Base-by-base conservation (phyloP, 768 basidiomycete genomes). In the Lentinula lateritia region DNA sequence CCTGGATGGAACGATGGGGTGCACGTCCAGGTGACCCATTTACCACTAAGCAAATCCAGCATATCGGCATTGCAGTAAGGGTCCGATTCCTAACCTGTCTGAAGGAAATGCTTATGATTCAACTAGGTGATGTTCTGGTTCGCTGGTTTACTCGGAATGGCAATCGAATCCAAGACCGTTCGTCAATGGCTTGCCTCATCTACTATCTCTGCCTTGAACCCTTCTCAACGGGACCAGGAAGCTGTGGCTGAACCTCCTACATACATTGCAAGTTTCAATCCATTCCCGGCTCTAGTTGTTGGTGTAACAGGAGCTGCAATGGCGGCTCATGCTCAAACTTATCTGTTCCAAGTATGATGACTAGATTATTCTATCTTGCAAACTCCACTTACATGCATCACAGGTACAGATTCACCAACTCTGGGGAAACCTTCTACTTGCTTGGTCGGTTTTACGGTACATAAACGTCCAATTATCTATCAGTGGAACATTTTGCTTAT, bases 1-100 rank as follows among this genome's bases (percentile, higher is more conserved):
- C 90, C 15, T 98, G 93, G 93, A 93, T 98, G 92, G 96, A 98
- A 74, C 84, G 96, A 45, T 92, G 96, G 65, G 95, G 95, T 3
- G 91, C 88, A 0, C 74, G 81, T 15, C 75, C 89, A 0, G 92
- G 91, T 13, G 88, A 89, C 69, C 91, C 95, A 13, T 96, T 83
- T 75, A 90, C 91, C 1, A 90, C 93, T 28, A 96, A 94, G 72
- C 85, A 97, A 70, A 84, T 97, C 15, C 93, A 98, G 68, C 96
- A 98, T 67, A 95, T 96, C 59, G 84, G 89, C 60, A 97, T 98
- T 65, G 95, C 95, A 67, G 92, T 89, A 70, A 65, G 82, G 66
- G 10, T 46, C 38, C 23, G 38, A 9, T 56, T 16, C 20, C 35
- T 20, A 10, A 61, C 46, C 42, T 55, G 45, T 39, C 12, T 52